Conservation (phyloP, 202 grass and related monocot species). For the Zoysia matrella region DNA sequence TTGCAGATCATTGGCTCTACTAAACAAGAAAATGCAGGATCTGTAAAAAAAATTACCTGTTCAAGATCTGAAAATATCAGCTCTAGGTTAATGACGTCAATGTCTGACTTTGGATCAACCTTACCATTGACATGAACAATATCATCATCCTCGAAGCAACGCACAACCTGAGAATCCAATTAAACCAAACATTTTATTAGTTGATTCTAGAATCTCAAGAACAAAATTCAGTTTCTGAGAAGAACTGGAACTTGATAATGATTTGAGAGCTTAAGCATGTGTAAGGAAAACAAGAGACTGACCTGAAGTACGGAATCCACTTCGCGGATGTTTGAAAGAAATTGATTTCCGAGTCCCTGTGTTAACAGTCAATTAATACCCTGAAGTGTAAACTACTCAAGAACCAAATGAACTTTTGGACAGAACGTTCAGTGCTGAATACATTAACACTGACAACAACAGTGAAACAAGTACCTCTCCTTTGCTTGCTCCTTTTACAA, state of each 20-base stretch:
- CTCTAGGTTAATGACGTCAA: constrained; percentile 96
- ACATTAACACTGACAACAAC: constrained; percentile 3
- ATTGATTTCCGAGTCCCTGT: constrained; percentile 97
- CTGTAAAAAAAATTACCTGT: constrained; percentile 64
- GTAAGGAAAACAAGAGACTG: constrained; percentile 13
- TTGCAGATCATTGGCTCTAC: background rate
- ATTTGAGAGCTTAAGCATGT: background rate
- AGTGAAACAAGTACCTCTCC: constrained; percentile 66
- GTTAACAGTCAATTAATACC: constrained; percentile 21
- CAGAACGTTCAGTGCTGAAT: background rate
- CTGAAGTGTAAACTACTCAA: background rate
- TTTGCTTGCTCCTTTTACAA: constrained; percentile 98
- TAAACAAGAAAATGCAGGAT: constrained; percentile 20
- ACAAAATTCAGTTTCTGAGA: background rate
- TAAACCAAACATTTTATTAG: background rate
- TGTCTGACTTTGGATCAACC: constrained; percentile 95
- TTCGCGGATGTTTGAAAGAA: constrained; percentile 98
- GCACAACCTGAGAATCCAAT: constrained; percentile 75
- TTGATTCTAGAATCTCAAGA: background rate
- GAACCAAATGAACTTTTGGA: background rate
- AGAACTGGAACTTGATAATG: constrained; percentile 26
- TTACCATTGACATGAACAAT: constrained; percentile 96
- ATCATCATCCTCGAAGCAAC: constrained; percentile 98
- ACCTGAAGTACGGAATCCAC: constrained; percentile 99
- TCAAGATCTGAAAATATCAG: constrained; percentile 94